These are phyloP conservation scores for Pseudofabraea citricarpa DNA, from an alignment of 2,329 filamentous ascomycete species.

Conservation along the genomic window DNA sequence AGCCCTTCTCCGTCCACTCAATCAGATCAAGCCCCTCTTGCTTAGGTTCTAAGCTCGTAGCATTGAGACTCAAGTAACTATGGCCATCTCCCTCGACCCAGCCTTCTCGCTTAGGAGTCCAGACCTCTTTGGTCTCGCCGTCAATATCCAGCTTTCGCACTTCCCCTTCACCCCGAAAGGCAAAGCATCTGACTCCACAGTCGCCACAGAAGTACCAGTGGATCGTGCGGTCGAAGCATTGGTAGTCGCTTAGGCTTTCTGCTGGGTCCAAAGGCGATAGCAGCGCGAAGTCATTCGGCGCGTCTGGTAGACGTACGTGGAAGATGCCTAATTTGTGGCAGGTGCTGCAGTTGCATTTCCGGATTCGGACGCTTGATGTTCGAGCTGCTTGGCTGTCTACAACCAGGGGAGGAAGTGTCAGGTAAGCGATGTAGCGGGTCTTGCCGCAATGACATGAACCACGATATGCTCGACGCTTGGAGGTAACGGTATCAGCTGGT, in stretches of 20 bases:
- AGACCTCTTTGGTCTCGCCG: conserved; percentile 17
- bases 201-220: conserved; percentile 42
- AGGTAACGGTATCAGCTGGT: too few species aligned
- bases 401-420: conserved; percentile 34
- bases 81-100: conserved; percentile 19
- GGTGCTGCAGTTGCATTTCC: conserved; percentile 42
- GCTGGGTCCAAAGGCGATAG: conserved; percentile 35
- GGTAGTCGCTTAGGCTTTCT: conserved; percentile 36
- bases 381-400: conserved; percentile 14
- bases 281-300: conserved; percentile 40
- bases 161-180: conserved; percentile 31
- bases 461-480: conserved; percentile 20
- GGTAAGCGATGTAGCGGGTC: conserved; percentile 36
- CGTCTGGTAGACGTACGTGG: conserved; percentile 35
- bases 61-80: conserved; percentile 35
- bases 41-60: conserved; percentile 29
- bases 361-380: conserved; percentile 27
- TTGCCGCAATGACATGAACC: conserved; percentile 44
- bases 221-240: conserved; percentile 23
- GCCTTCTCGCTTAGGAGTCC: conserved; percentile 25
- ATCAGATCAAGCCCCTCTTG: conserved; percentile 34
- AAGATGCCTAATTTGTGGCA: conserved; percentile 44
- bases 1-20: conserved; percentile 31
- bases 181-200: conserved; percentile 41
- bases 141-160: conserved; percentile 10